Evolutionary conservation across 768 basidiomycete genomes (phyloP).

Genomic region (Cystobasidium ongulense): DNA sequence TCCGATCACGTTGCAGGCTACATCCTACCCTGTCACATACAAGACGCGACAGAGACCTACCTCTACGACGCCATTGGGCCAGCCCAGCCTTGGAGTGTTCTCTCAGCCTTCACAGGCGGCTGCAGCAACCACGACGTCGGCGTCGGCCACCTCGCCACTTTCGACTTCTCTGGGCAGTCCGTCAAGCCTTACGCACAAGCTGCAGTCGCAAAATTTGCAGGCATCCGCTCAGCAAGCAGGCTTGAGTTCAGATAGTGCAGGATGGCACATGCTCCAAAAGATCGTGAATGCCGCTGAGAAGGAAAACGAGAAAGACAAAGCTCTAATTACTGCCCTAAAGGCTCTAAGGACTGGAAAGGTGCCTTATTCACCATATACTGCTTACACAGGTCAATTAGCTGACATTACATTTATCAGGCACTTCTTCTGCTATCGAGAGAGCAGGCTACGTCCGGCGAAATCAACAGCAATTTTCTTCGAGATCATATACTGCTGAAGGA

Average conservation of each 20-base stretch:
- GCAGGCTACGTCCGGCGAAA: slow-evolving; percentile 51
- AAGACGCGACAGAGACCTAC: slow-evolving; percentile 18
- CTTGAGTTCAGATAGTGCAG: slow-evolving; percentile 9
- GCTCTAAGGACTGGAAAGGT: slow-evolving; percentile 63
- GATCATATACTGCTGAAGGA: slow-evolving; percentile 66
- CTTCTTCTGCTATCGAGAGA: slow-evolving; percentile 69
- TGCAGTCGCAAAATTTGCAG: slow-evolving; percentile 29
- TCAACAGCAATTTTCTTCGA: slow-evolving; percentile 66
- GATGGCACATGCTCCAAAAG: slow-evolving; percentile 19
- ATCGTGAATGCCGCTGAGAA: slow-evolving; percentile 9
- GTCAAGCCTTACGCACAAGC: slow-evolving; percentile 14
- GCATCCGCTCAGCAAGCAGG: slow-evolving; percentile 26
- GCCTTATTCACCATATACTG: neutral
- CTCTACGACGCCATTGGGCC: neutral
- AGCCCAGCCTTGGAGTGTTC: neutral
- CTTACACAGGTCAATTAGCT: neutral
- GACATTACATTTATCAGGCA: slow-evolving; percentile 51
- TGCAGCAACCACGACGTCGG: neutral
- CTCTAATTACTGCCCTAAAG: slow-evolving; percentile 62
- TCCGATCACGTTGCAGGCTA: neutral
- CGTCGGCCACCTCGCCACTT: neutral
- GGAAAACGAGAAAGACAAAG: neutral
- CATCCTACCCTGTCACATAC: slow-evolving; percentile 22
- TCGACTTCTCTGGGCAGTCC: neutral
- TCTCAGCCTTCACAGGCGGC: neutral